phyloP scores from a whole-genome alignment of 2,329 filamentous ascomycete genomes.

The Aureobasidium pullulans region DNA sequence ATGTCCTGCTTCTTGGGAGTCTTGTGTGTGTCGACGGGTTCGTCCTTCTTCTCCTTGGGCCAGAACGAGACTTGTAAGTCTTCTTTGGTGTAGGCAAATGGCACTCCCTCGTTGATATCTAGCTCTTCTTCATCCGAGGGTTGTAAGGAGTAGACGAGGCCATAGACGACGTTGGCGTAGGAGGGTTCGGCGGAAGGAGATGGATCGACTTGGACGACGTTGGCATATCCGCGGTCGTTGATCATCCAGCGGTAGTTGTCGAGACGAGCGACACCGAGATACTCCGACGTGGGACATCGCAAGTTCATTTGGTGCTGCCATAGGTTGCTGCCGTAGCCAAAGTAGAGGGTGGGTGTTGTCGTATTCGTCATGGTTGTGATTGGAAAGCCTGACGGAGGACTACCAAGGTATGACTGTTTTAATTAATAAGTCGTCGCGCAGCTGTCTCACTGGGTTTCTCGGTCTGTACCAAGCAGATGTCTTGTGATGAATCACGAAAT shows the following conservation, averaged over 20 bases:
- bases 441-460: neutral
- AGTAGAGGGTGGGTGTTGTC: constrained; percentile 12
- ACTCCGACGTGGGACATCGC: constrained; percentile 51
- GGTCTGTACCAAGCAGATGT: neutral
- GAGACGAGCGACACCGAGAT: constrained; percentile 52
- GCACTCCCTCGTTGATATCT: constrained; percentile 57
- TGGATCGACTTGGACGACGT: constrained; percentile 44
- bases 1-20: constrained; percentile 28
- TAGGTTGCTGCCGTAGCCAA: constrained; percentile 43
- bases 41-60: constrained; percentile 19
- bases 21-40: constrained; percentile 20
- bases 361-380: neutral
- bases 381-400: neutral
- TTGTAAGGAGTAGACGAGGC: constrained; percentile 49
- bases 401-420: neutral
- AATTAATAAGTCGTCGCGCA: neutral
- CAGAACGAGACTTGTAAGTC: constrained; percentile 39
- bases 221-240: constrained; percentile 60
- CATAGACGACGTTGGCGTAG: constrained; percentile 44
- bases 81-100: constrained; percentile 52
- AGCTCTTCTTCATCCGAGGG: constrained; percentile 44
- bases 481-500: neutral
- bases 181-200: neutral
- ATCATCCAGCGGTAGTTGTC: constrained; percentile 57
- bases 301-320: constrained; percentile 56